Evolutionary conservation across 2,329 filamentous ascomycete genomes (phyloP).

Genomic region (Huntiella savannae): DNA sequence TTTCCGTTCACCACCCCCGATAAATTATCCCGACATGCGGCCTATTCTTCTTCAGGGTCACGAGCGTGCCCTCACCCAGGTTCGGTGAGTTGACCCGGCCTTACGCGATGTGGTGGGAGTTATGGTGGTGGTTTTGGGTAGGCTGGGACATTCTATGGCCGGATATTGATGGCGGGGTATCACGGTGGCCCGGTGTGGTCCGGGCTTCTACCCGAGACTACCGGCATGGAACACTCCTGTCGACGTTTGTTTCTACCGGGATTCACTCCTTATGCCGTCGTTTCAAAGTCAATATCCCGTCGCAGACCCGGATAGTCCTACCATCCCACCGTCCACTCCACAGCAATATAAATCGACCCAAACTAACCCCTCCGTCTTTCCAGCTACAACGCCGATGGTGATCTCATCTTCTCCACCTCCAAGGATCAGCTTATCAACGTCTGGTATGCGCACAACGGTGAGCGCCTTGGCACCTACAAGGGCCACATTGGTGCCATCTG

Average conservation of each 20-base stretch:
- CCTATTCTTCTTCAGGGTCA: slow-evolving; percentile 92
- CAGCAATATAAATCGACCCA: background rate
- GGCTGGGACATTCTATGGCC: too few relatives aligned
- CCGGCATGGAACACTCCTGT: too few relatives aligned
- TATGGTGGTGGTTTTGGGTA: slow-evolving; percentile 26
- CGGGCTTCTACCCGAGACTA: too few relatives aligned
- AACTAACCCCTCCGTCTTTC: slow-evolving; percentile 12
- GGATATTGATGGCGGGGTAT: too few relatives aligned
- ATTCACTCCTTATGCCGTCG: background rate
- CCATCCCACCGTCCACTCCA: too few relatives aligned
- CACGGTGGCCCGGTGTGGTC: too few relatives aligned
- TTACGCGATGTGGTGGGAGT: slow-evolving; percentile 76
- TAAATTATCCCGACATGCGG: slow-evolving; percentile 51
- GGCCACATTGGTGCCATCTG: slow-evolving; percentile 96
- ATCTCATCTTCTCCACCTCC: slow-evolving; percentile 84
- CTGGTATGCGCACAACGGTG: slow-evolving; percentile 95
- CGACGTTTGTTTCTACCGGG: background rate
- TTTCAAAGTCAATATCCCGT: too few relatives aligned
- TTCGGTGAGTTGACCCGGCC: slow-evolving; percentile 40
- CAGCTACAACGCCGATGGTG: slow-evolving; percentile 84
- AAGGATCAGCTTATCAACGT: slow-evolving; percentile 96
- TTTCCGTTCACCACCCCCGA: slow-evolving; percentile 9
- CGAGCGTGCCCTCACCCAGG: slow-evolving; percentile 89
- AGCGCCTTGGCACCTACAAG: slow-evolving; percentile 88
- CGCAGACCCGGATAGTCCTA: too few relatives aligned